These are phyloP conservation scores for Dactylorhiza incarnata DNA, from an alignment of 106 monocot genomes.

Conservation along the genomic window DNA sequence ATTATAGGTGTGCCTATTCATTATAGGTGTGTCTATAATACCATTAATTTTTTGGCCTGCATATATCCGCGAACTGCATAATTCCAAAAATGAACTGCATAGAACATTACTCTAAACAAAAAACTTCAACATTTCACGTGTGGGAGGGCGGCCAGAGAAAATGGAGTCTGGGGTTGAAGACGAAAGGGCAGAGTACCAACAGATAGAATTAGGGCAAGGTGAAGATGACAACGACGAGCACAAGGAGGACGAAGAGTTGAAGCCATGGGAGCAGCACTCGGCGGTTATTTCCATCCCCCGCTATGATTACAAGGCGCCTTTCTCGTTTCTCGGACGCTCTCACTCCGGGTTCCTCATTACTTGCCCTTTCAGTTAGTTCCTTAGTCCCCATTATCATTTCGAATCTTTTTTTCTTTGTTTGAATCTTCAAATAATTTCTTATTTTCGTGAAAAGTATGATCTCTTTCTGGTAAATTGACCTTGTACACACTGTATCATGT, in stretches of 20 bases:
- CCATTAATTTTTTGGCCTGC: too few species aligned
- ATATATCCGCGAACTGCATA: too few species aligned
- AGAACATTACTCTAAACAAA: too few species aligned
- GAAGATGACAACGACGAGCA: not conserved
- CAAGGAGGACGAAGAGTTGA: slow-evolving; percentile 18
- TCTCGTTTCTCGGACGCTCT: slow-evolving; percentile 48
- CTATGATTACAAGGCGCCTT: slow-evolving; percentile 72
- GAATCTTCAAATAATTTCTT: not conserved
- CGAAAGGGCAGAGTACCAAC: not conserved
- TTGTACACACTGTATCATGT: too few species aligned
- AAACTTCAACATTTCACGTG: too few species aligned
- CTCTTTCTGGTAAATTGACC: too few species aligned
- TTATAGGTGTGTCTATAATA: too few species aligned
- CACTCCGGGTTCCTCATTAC: slow-evolving; percentile 90
- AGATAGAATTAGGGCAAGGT: not conserved
- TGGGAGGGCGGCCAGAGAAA: not conserved
- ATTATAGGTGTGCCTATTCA: too few species aligned
- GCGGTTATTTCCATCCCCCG: slow-evolving; percentile 84
- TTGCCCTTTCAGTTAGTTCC: slow-evolving; percentile 77
- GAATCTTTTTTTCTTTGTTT: not conserved
- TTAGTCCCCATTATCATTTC: not conserved
- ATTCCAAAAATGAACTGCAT: too few species aligned
- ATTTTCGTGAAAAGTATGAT: not conserved
- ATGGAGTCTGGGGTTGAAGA: not conserved
- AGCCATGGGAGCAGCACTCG: slow-evolving; percentile 96